phyloP scores from a whole-genome alignment of 352 stramenopile genomes.

The Phytopythium oedochilum region DNA sequence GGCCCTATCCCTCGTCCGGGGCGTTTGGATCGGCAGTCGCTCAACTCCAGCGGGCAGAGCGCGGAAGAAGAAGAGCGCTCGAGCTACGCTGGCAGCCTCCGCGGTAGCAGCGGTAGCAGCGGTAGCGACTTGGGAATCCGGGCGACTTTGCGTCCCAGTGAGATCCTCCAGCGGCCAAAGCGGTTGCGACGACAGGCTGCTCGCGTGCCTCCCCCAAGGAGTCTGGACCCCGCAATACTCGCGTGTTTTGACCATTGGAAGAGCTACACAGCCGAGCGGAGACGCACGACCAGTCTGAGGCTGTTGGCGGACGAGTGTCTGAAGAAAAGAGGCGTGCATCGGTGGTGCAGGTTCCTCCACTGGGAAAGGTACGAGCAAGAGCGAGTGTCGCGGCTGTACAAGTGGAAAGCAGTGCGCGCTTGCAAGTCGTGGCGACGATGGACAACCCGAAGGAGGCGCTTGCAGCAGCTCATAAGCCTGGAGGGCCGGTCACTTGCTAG shows the following conservation, averaged over 20 bases:
- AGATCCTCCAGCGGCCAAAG: neutral
- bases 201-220: neutral
- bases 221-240: neutral
- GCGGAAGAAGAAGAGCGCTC: neutral
- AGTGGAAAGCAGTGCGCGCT: neutral
- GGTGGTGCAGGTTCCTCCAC: conserved; percentile 3
- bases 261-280: neutral
- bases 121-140: neutral
- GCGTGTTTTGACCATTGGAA: conserved; percentile 1
- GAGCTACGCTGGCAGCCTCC: neutral
- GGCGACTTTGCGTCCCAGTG: conserved; percentile 1
- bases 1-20: neutral
- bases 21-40: neutral
- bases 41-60: neutral
- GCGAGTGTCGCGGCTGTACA: neutral
- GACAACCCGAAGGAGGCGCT: neutral
- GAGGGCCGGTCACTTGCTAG: neutral
- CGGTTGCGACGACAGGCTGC: neutral
- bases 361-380: conserved; percentile 1
- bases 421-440: neutral
- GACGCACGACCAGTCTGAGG: neutral
- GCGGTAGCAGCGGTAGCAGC: neutral
- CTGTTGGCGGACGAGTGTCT: neutral
- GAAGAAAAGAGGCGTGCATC: neutral
- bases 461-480: neutral